phyloP scores from a whole-genome alignment of 2,329 filamentous ascomycete genomes.

The Colletotrichum sp. region DNA sequence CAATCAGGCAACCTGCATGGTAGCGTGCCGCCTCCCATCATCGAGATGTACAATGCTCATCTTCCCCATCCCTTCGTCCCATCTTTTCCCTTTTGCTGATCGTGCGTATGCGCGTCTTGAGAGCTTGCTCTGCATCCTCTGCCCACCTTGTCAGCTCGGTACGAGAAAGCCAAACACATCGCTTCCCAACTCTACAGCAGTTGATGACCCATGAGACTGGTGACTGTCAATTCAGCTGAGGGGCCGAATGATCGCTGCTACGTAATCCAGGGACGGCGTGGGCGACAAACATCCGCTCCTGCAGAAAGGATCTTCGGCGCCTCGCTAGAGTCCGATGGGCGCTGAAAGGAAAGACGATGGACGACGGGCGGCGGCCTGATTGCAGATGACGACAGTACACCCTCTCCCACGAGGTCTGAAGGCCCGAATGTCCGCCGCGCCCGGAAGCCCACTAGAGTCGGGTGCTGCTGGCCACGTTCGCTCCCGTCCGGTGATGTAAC shows the following conservation, averaged over 20 bases:
- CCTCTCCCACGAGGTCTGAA: not conserved
- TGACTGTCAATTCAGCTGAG: constrained; percentile 14
- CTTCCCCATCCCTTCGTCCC: not conserved
- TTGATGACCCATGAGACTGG: constrained; percentile 12
- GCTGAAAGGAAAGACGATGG: not conserved
- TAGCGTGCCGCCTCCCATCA: not conserved
- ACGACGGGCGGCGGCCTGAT: not conserved
- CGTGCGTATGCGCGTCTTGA: not conserved
- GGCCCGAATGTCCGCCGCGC: constrained; percentile 16
- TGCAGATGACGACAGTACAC: constrained; percentile 15
- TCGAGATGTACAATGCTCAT: constrained; percentile 4
- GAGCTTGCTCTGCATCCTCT: not conserved
- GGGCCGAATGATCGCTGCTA: constrained; percentile 13
- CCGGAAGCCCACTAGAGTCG: not conserved
- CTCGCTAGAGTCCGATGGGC: not conserved
- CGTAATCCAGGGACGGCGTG: constrained; percentile 5
- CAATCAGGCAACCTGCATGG: constrained; percentile 9
- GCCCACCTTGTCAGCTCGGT: not conserved
- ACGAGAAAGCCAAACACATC: constrained; percentile 1
- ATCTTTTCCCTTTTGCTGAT: constrained; percentile 1
- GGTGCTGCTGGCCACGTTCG: not conserved
- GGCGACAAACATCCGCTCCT: not conserved
- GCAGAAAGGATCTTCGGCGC: constrained; percentile 11
- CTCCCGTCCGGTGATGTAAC: not conserved
- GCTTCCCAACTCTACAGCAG: not conserved